Percentiles rank a stretch among this genome's conserved stretches.
Conservation (phyloP, 2,329 filamentous ascomycete genomes). For the Zasmidium cellare region DNA sequence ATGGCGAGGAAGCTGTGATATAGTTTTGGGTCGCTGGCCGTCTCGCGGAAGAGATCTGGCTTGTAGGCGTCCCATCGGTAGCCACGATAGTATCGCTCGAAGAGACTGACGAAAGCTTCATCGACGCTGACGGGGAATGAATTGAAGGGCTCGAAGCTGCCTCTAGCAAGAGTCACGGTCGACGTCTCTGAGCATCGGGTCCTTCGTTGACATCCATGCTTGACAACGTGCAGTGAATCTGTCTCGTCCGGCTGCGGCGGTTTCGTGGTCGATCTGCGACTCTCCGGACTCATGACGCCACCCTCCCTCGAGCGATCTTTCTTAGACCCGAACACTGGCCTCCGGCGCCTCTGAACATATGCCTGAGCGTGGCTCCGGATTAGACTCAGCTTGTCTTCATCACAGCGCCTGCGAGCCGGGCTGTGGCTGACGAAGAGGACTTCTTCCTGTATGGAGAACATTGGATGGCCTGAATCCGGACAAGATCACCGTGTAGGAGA, state of each 20-base stretch:
- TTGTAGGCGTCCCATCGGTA: background rate
- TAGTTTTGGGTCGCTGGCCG: background rate
- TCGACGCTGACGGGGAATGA: background rate
- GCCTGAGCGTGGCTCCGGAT: background rate
- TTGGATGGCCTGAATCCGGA: background rate
- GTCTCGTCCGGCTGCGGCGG: too few species aligned
- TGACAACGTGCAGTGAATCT: too few species aligned
- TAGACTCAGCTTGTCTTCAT: background rate
- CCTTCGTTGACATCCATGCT: too few species aligned
- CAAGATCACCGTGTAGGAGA: background rate
- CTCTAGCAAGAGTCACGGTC: background rate
- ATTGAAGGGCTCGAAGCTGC: background rate
- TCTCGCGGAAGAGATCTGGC: background rate
- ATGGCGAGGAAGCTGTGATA: background rate
- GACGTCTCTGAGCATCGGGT: background rate
- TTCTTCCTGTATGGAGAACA: background rate
- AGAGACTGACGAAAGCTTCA: background rate
- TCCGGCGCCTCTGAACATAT: background rate
- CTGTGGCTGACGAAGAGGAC: background rate
- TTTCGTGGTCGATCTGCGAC: background rate
- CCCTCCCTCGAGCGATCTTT: background rate
- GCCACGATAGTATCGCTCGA: background rate
- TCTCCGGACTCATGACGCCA: background rate
- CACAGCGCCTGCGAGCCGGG: background rate
- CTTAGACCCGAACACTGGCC: background rate